Evolutionary conservation across 2,329 filamentous ascomycete genomes (phyloP).

Genomic region (Pseudocercospora vitis): DNA sequence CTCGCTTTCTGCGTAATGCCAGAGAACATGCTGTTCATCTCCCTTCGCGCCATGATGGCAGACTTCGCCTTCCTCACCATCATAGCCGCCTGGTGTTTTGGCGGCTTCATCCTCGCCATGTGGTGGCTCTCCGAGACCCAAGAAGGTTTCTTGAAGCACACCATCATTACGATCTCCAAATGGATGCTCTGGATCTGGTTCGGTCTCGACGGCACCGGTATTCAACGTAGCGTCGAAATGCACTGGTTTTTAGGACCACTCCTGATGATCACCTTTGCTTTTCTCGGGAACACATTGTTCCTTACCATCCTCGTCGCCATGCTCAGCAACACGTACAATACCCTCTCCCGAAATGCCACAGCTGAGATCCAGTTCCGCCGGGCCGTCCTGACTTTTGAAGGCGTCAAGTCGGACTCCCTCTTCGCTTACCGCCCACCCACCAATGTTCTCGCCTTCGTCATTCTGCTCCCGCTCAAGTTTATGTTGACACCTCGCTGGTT

Average conservation of each 20-base stretch:
- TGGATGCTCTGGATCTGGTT: slow-evolving; percentile 97
- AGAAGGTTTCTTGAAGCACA: slow-evolving; percentile 39
- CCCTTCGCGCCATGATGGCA: slow-evolving; percentile 78
- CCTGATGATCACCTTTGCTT: slow-evolving; percentile 80
- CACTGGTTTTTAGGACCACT: slow-evolving; percentile 76
- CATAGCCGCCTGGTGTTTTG: slow-evolving; percentile 79
- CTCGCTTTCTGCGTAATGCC: slow-evolving; percentile 81
- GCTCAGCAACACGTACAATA: slow-evolving; percentile 79
- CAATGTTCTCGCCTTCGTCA: slow-evolving; percentile 73
- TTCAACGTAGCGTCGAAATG: slow-evolving; percentile 63
- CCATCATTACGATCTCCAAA: slow-evolving; percentile 69
- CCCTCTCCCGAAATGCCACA: slow-evolving; percentile 71
- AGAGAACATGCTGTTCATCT: slow-evolving; percentile 81
- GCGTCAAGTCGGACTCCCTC: slow-evolving; percentile 79
- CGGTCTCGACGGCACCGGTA: slow-evolving; percentile 69
- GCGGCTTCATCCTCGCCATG: slow-evolving; percentile 76
- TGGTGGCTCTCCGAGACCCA: slow-evolving; percentile 70
- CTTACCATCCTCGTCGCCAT: slow-evolving; percentile 87
- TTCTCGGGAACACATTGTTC: slow-evolving; percentile 83
- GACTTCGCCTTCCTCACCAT: slow-evolving; percentile 78
- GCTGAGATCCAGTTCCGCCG: slow-evolving; percentile 83
- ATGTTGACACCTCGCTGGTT: slow-evolving; percentile 81
- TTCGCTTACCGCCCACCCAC: slow-evolving; percentile 82
- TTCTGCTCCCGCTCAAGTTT: slow-evolving; percentile 76
- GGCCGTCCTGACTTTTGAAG: slow-evolving; percentile 79